Conservation (phyloP, 129 eudicot genomes). For the Flaveria sonorensis region DNA sequence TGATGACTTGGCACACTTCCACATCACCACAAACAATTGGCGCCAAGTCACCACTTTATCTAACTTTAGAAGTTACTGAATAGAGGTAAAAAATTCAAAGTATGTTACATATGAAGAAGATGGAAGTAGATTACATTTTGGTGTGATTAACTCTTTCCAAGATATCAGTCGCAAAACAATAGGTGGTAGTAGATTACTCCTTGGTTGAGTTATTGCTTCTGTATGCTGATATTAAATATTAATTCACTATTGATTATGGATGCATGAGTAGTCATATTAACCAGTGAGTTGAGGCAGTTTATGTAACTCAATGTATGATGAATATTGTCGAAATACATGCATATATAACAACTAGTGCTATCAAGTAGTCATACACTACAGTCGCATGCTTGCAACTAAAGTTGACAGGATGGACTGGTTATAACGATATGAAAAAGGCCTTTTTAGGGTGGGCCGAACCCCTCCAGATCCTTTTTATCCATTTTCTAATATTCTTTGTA, state of each 20-base stretch:
- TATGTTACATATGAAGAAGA: neutral
- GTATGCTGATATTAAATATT: neutral
- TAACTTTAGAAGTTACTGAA: neutral
- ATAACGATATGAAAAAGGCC: neutral
- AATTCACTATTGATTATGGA: neutral
- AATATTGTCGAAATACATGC: neutral
- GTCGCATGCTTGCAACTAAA: slow-evolving; percentile 10
- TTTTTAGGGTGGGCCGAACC: too few relatives aligned
- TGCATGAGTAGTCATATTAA: slow-evolving; percentile 7
- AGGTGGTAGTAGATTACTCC: neutral
- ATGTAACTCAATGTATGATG: neutral
- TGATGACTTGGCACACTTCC: slow-evolving; percentile 1
- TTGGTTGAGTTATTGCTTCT: neutral
- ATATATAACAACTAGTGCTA: neutral
- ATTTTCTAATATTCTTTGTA: neutral
- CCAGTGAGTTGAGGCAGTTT: neutral
- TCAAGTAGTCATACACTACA: neutral
- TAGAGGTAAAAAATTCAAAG: neutral
- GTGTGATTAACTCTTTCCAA: neutral
- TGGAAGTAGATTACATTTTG: neutral
- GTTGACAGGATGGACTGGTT: neutral
- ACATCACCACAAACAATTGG: neutral
- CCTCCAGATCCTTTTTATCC: too few relatives aligned
- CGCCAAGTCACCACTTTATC: neutral
- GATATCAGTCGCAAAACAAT: neutral